Evolutionary conservation across 2,329 filamentous ascomycete genomes (phyloP).

Genomic region (Colletotrichum lentis): DNA sequence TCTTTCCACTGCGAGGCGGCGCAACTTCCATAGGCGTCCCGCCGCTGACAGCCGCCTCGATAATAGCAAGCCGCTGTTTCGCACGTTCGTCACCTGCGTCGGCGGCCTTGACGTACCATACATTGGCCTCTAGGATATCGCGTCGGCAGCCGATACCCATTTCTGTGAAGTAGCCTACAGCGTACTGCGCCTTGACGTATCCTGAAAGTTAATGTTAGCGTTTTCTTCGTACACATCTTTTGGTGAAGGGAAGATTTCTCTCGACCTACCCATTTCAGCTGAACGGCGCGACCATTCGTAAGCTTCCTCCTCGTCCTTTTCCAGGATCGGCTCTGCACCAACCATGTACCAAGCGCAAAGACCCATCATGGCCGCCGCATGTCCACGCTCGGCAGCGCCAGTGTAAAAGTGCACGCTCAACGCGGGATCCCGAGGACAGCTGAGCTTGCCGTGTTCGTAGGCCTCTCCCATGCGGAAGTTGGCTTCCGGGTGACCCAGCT

Average conservation of each 20-base stretch:
- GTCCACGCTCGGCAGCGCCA: slow-evolving; percentile 82
- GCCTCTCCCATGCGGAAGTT: slow-evolving; percentile 92
- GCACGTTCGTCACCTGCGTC: slow-evolving; percentile 91
- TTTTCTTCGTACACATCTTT: background rate
- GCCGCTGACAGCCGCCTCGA: slow-evolving; percentile 79
- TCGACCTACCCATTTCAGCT: slow-evolving; percentile 78
- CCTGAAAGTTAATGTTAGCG: slow-evolving; percentile 54
- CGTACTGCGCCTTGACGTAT: slow-evolving; percentile 83
- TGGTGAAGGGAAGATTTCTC: background rate
- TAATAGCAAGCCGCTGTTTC: slow-evolving; percentile 84
- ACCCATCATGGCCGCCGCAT: slow-evolving; percentile 94
- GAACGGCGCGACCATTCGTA: slow-evolving; percentile 94
- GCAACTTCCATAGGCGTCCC: slow-evolving; percentile 65
- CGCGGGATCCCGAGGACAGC: slow-evolving; percentile 88
- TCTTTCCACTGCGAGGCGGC: slow-evolving; percentile 60
- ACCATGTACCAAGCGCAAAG: slow-evolving; percentile 99
- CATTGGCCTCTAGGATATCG: slow-evolving; percentile 95
- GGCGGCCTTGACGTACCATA: slow-evolving; percentile 97
- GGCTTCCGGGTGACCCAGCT: slow-evolving; percentile 87
- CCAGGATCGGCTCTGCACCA: slow-evolving; percentile 87
- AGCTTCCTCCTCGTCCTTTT: slow-evolving; percentile 94
- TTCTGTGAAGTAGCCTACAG: slow-evolving; percentile 95
- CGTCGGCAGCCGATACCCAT: slow-evolving; percentile 96
- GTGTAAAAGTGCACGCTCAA: slow-evolving; percentile 98
- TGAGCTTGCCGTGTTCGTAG: slow-evolving; percentile 90